Conservation (phyloP, 2,329 filamentous ascomycete genomes). For the Pseudomassariella vexata region DNA sequence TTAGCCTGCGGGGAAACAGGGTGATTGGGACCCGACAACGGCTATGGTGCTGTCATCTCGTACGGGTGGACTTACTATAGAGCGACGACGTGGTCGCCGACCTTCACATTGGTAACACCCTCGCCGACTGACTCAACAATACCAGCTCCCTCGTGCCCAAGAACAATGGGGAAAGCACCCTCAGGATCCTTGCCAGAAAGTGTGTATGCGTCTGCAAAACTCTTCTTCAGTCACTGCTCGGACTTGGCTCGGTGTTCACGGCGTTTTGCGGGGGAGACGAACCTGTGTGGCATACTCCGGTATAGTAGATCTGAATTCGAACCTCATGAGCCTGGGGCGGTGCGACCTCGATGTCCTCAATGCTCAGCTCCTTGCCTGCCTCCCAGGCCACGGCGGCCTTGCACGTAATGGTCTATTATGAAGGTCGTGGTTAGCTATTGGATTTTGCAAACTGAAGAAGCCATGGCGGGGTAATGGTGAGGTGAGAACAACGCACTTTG, state of each 20-base stretch:
- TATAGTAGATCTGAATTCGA: constrained; percentile 94
- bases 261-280: constrained; percentile 20
- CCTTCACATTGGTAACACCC: constrained; percentile 90
- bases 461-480: too few species aligned
- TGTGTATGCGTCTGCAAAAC: constrained; percentile 73
- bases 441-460: too few species aligned
- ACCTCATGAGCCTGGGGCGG: constrained; percentile 91
- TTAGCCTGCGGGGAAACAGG: constrained; percentile 11
- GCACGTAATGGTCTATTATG: constrained; percentile 78
- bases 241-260: constrained; percentile 21
- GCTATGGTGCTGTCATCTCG: too few species aligned
- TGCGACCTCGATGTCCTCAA: constrained; percentile 90
- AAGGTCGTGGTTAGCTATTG: too few species aligned
- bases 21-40: too few species aligned
- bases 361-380: constrained; percentile 78
- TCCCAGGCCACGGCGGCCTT: constrained; percentile 98
- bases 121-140: constrained; percentile 91
- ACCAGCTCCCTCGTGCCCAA: constrained; percentile 87
- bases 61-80: constrained; percentile 64
- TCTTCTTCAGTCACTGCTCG: constrained; percentile 14
- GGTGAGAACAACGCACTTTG: constrained; percentile 34
- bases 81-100: constrained; percentile 84
- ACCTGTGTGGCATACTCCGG: constrained; percentile 98
- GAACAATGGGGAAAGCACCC: constrained; percentile 83
- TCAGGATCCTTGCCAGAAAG: constrained; percentile 96